Percentiles rank a stretch among this genome's conserved stretches.
phyloP scores from a whole-genome alignment of 768 basidiomycete genomes.

The Paxillus ammoniavirescens region DNA sequence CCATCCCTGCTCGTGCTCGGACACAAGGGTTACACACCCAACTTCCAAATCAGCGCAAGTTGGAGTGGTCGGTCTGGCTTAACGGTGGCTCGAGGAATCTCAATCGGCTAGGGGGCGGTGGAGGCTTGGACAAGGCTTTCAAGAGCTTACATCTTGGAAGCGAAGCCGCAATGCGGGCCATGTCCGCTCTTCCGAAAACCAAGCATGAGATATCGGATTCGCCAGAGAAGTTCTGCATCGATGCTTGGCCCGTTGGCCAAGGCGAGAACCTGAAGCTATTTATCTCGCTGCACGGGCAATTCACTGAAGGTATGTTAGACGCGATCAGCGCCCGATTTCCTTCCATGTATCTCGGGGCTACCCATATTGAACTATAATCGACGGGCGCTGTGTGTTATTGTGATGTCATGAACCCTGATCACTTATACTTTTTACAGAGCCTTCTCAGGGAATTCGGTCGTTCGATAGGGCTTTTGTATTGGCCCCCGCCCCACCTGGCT shows the following conservation, averaged over 20 bases:
- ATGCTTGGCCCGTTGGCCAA: conserved; percentile 75
- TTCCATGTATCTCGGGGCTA: conserved; percentile 8
- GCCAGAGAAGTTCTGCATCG: conserved; percentile 82
- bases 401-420: conserved; percentile 23
- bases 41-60: conserved; percentile 79
- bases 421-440: conserved; percentile 41
- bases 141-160: conserved; percentile 71
- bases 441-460: conserved; percentile 77
- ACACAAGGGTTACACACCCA: conserved; percentile 65
- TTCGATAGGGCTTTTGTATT: conserved; percentile 94
- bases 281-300: conserved; percentile 85
- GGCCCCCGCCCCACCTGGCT: conserved; percentile 74
- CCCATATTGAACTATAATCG: conserved; percentile 8
- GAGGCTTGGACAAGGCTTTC: conserved; percentile 59
- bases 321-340: conserved; percentile 7
- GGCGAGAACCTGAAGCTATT: conserved; percentile 57
- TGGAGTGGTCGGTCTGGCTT: conserved; percentile 78
- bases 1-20: conserved; percentile 75
- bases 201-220: conserved; percentile 80
- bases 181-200: conserved; percentile 69
- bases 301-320: conserved; percentile 74
- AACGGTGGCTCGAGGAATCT: conserved; percentile 72
- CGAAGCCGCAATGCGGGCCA: conserved; percentile 57
- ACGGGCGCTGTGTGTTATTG: conserved; percentile 1
- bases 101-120: conserved; percentile 58